phyloP scores from a whole-genome alignment of 495 filamentous ascomycete genomes.

The Hyaloscypha variabilis region DNA sequence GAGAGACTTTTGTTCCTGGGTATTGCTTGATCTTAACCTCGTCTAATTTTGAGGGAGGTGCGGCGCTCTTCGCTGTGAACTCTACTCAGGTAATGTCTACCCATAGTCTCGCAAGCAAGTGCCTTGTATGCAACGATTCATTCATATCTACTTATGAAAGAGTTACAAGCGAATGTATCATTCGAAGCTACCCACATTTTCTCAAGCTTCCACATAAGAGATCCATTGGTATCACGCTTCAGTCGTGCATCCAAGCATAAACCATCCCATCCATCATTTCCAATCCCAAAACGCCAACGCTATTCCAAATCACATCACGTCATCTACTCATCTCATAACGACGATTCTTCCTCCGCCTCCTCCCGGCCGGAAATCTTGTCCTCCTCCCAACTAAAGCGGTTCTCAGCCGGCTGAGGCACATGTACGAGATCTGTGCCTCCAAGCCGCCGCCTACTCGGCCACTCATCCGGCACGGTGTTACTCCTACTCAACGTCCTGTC shows the following conservation, averaged over 20 bases:
- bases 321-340: constrained; percentile 6
- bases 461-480: constrained; percentile 5
- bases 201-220: background rate
- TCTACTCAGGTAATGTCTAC: too few species aligned
- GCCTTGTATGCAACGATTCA: too few species aligned
- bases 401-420: constrained; percentile 51
- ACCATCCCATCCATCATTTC: background rate
- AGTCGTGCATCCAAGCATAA: background rate
- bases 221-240: background rate
- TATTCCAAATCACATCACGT: background rate
- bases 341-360: background rate
- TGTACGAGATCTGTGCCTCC: constrained; percentile 48
- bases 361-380: constrained; percentile 31
- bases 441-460: constrained; percentile 13
- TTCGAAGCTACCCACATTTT: background rate
- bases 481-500: constrained; percentile 1
- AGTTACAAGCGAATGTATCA: background rate
- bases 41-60: too few species aligned
- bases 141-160: background rate
- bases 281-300: constrained; percentile 16
- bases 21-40: too few species aligned
- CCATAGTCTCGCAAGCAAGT: too few species aligned
- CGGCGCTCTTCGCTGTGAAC: too few species aligned
- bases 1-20: too few species aligned
- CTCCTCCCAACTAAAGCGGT: constrained; percentile 56